A percentile compares a stretch with the other conserved stretches of the same genome.
Evolutionary conservation across 495 filamentous ascomycete genomes (phyloP).

Genomic region (Symbiotaphrina buchneri): DNA sequence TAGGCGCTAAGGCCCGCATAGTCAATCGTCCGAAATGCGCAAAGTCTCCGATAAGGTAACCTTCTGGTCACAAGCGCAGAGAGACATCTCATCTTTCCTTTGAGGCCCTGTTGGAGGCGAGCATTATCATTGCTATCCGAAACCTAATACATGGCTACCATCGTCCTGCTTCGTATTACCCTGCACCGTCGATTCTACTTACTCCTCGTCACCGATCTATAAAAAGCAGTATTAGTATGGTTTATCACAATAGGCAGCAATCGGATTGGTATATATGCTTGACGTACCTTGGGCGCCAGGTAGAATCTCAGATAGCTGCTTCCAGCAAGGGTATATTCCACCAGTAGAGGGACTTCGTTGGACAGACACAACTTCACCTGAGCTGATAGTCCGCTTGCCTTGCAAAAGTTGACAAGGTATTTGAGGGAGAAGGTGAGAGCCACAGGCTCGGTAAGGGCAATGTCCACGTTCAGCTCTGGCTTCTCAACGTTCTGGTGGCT

Average conservation of each 20-base stretch:
- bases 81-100: too few species aligned
- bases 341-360: constrained; percentile 85
- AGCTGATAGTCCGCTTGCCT: constrained; percentile 65
- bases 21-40: too few species aligned
- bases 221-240: constrained; percentile 5
- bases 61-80: too few species aligned
- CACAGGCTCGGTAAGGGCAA: constrained; percentile 81
- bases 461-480: constrained; percentile 63
- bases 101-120: too few species aligned
- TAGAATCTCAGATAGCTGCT: constrained; percentile 92
- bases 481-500: constrained; percentile 83
- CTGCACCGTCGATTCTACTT: constrained; percentile 17
- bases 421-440: constrained; percentile 96
- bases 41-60: too few species aligned
- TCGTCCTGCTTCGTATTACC: constrained; percentile 5
- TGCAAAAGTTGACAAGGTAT: constrained; percentile 99
- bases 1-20: too few species aligned
- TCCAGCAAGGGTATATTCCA: constrained; percentile 66
- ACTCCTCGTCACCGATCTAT: constrained; percentile 86
- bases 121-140: too few species aligned
- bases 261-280: too few species aligned
- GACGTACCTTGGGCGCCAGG: constrained; percentile 78
- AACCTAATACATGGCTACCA: constrained; percentile 1
- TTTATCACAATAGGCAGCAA: constrained; percentile 1
- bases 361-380: constrained; percentile 81